These are phyloP conservation scores for Linnemannia hyalina DNA, from an alignment of 192 early-diverging fungal species.

Conservation along the genomic window DNA sequence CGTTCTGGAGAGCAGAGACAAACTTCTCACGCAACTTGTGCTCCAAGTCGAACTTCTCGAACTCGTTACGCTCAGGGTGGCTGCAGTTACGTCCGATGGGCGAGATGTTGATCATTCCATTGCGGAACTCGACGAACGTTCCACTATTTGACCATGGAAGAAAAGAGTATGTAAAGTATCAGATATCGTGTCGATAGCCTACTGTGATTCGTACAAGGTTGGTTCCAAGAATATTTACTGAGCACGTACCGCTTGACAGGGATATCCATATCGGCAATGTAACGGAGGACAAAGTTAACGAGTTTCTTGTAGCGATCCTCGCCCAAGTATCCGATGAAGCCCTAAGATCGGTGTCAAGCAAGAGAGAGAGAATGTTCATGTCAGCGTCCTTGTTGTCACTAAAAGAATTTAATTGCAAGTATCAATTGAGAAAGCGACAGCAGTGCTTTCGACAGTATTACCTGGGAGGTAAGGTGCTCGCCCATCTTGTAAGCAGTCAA, in stretches of 20 bases:
- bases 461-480: conserved; percentile 75
- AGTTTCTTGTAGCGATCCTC: conserved; percentile 94
- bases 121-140: conserved; percentile 98
- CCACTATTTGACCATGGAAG: conserved; percentile 67
- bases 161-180: neutral
- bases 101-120: conserved; percentile 99
- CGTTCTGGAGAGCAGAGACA: conserved; percentile 81
- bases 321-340: conserved; percentile 92
- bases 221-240: neutral
- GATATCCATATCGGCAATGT: conserved; percentile 95
- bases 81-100: conserved; percentile 96
- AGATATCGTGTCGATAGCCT: conserved; percentile 1
- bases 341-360: conserved; percentile 63
- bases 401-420: neutral
- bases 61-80: conserved; percentile 90
- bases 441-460: conserved; percentile 42
- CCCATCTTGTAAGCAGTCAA: conserved; percentile 92
- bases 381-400: neutral
- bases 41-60: conserved; percentile 90
- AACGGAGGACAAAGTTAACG: conserved; percentile 92
- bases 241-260: conserved; percentile 89
- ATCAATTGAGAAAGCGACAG: neutral
- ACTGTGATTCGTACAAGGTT: neutral
- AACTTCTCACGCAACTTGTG: conserved; percentile 90
- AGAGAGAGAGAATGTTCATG: neutral